These are phyloP conservation scores for Rhododendron henanense DNA, from an alignment of 148 eudicot species.

Conservation along the genomic window DNA sequence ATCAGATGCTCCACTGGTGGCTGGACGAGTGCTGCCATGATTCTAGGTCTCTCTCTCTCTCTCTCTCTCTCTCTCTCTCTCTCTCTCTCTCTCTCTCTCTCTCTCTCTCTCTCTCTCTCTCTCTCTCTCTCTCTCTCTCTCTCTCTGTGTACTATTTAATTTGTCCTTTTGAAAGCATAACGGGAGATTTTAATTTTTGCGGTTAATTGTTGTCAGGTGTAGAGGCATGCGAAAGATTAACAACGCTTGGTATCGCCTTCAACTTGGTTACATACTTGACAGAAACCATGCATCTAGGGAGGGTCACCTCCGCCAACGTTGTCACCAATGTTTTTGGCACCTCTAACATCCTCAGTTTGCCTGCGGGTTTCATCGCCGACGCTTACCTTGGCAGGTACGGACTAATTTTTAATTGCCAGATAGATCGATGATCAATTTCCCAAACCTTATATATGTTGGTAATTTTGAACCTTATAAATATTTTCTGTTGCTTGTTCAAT, in stretches of 20 bases:
- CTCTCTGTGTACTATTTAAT: too few species aligned
- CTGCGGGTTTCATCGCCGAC: constrained; percentile 89
- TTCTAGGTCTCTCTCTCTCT: constrained; percentile 44
- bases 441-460: not conserved
- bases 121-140: not conserved
- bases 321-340: constrained; percentile 92
- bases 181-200: not conserved
- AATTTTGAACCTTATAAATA: not conserved
- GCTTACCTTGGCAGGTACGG: constrained; percentile 72
- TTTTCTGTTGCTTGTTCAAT: not conserved
- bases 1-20: constrained; percentile 63
- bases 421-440: not conserved
- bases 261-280: constrained; percentile 84
- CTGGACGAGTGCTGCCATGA: constrained; percentile 81
- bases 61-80: not conserved
- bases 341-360: constrained; percentile 75
- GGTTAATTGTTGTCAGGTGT: constrained; percentile 36
- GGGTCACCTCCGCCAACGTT: constrained; percentile 68
- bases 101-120: constrained; percentile 9
- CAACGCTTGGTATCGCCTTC: constrained; percentile 81
- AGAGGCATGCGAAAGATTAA: constrained; percentile 73
- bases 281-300: constrained; percentile 86
- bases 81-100: not conserved
- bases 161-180: too few species aligned
- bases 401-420: too few species aligned